Base-by-base conservation (phyloP, 2,329 filamentous ascomycete genomes). In the Incumbomyces delicatus region DNA sequence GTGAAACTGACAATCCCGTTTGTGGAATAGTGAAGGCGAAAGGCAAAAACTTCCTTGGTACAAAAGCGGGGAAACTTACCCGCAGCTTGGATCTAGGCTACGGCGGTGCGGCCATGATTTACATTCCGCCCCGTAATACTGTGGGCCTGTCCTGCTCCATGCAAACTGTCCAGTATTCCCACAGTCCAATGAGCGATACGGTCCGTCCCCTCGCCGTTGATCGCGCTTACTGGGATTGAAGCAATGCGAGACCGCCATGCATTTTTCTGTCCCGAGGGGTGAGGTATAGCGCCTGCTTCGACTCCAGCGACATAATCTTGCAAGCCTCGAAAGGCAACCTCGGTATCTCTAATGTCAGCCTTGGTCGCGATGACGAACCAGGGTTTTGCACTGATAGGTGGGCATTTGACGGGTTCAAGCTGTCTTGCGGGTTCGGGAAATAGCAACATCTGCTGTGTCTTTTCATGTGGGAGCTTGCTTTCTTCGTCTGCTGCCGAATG, bases 341-440 rank as follows among this genome's bases (percentile, higher is more conserved):
- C 77, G 1, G 92, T 94, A 2, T 76, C 76, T 11, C 48, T 41
- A 60, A 87, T 92, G 63, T 95, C 81, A 16, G 98, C 84, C 66
- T 98, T 98, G 61, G 78, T 76, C 18, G 92, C 92, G 22, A 98
- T 90, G 2, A 98, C 90, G 1, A 94, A 92, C 92, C 92, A 98
- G 1, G 92, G 89, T 68, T 98, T 98, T 30, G 78, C 78, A n/a
- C 85, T 85, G 54, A 96, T 94, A 34, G 83, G 79, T n/a, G 85
- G 73, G 10, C 76, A 67, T 18, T 65, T 64, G 30, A 76, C 63
- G 18, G 67, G 71, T 34, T 69, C 72, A 16, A 78, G 64, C 51
- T 47, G 17, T 31, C 48, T 44, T 27, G 48, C 22, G 17, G 46
- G 45, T 33, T 46, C 53, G 33, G 39, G 38, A 39, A 35, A 41